Evolutionary conservation across 139 green algal genomes (phyloP), one percentile per base, ranked within the genome.

Genomic region (Micractinium conductrix): DNA sequence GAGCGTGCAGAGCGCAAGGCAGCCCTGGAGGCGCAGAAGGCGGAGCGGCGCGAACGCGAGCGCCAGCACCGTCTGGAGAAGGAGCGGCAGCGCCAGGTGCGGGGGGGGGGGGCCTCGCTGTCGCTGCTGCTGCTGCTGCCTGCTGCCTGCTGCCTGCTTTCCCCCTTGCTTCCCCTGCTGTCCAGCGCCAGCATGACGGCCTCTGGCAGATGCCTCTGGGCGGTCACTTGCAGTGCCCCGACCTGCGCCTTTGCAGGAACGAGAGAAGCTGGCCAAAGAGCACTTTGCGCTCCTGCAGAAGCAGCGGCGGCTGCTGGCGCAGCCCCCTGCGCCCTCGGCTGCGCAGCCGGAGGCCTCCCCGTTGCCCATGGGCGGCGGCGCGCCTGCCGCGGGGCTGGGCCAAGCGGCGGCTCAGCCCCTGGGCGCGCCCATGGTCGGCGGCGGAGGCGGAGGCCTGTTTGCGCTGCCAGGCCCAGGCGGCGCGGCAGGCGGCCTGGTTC

Each of bases 1-100:
- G 85, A 89, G 70, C 68, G 85, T 26, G 89, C 90, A 0, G 87
- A 93, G 74, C 84, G 84, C 43, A 78, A 80, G 42, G 87, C 81
- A 2, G 87, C 71, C 5, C 63, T 74, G 42, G 87, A 90, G 63
- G 53, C 73, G 60, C 68, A 74, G 5, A 82, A 83, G 55, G 81
- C 68, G 40, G 79, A 89, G 69, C 53, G 85, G 50, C 81, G 79
- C 45, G 85, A 88, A 74, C 63, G 85, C 38, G 67, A 88, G 85
- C 79, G 80, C 42, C 71, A 82, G 72, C 35, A 48, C n/a, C 70
- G 71, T 0, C 30, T 75, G 58, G 81, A 86, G 72, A 82, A 67
- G 72, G 80, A 85, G 84, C 88, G 83, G 42, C 79, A 88, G 84
- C 63, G 83, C 30, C 58, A 82, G 55, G 76, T 78, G 42, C 6